Percentiles rank a stretch among this genome's conserved stretches.
Conservation (phyloP, 495 filamentous ascomycete species). For the Aspergillus avenaceus region DNA sequence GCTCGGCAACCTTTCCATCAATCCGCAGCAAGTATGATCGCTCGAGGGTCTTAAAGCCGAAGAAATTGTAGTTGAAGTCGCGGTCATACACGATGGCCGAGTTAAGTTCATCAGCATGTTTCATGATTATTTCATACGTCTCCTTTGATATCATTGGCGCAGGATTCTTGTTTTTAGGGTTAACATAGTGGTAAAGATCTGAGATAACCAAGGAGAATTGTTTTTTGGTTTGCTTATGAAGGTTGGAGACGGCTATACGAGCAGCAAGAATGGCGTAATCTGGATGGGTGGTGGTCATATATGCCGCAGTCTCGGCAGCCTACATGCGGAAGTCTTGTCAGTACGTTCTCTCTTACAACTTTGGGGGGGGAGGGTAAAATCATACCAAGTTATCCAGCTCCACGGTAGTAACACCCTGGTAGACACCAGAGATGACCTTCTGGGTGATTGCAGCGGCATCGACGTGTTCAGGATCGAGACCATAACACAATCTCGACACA, state of each 20-base stretch:
- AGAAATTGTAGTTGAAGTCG: constrained; percentile 99
- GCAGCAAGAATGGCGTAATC: constrained; percentile 99
- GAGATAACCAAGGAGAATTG: constrained; percentile 92
- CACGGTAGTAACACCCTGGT: constrained; percentile 93
- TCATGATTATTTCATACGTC: constrained; percentile 88
- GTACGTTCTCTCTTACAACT: neutral
- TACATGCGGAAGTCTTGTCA: constrained; percentile 33
- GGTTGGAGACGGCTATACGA: constrained; percentile 97
- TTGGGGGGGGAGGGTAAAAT: constrained; percentile 1
- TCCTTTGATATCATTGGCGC: constrained; percentile 91
- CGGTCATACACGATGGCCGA: constrained; percentile 98
- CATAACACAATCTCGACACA: constrained; percentile 95
- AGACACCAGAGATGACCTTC: constrained; percentile 99
- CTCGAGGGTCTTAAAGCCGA: constrained; percentile 98
- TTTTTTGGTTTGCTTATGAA: constrained; percentile 99
- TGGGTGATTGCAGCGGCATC: constrained; percentile 97
- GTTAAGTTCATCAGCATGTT: constrained; percentile 92
- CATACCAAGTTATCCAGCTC: constrained; percentile 95
- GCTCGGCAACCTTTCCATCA: constrained; percentile 88
- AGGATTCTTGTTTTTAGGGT: constrained; percentile 80
- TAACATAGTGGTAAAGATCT: constrained; percentile 93
- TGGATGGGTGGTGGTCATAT: constrained; percentile 99
- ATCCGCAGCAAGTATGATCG: constrained; percentile 93
- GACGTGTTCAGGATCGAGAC: constrained; percentile 92
- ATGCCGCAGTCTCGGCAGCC: constrained; percentile 98